Evolutionary conservation across 495 filamentous ascomycete species (phyloP), one percentile per base, ranked within the genome.

Genomic region (Aspergillus olivimuriae): DNA sequence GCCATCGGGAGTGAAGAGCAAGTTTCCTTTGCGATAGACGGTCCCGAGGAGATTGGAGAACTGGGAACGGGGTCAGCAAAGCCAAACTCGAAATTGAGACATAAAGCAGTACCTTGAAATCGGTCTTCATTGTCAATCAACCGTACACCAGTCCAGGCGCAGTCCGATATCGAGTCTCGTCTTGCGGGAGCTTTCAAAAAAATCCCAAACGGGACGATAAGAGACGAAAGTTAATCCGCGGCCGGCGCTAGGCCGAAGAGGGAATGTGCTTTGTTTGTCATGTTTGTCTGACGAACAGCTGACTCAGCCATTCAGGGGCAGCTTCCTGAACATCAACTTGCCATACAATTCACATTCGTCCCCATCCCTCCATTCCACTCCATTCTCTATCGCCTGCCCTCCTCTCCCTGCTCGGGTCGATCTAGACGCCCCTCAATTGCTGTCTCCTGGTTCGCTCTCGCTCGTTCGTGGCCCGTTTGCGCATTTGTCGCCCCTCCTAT

Each of bases 21-120:
- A 78, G 62, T 96, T 97, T 65, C 94, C 92, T 74, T 86, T 86
- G 69, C 88, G 86, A 73, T 96, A 98, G 53, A 98, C 92, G 52
- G 90, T 98, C 48, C 92, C 94, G 53, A 98, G 79, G 53, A 96
- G 74, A 61, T 95, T 95, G 62, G 87, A 92, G 69, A 95, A 96
- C 86, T 94, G 34, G 16, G 14, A 34, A 31, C 6, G 4, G 31
- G 18, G 22, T 30, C 23, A 6, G 21, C 11, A n/a, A 4, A 11
- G 16, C 14, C 4, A 18, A 18, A 15, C 12, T 32, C 15, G 6
- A 10, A 17, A 23, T 21, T 8, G 11, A 9, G 35, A 2, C 18
- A 17, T 2, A 4, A 12, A 23, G 16, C 51, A 66, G 18, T 52
- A 91, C 88, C 77, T 88, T 89, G 58, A 91, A 95, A 65, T 94